These are phyloP conservation scores for Yamadazyma sp. DNA, from an alignment of 1,139 yeast species.

Conservation along the genomic window DNA sequence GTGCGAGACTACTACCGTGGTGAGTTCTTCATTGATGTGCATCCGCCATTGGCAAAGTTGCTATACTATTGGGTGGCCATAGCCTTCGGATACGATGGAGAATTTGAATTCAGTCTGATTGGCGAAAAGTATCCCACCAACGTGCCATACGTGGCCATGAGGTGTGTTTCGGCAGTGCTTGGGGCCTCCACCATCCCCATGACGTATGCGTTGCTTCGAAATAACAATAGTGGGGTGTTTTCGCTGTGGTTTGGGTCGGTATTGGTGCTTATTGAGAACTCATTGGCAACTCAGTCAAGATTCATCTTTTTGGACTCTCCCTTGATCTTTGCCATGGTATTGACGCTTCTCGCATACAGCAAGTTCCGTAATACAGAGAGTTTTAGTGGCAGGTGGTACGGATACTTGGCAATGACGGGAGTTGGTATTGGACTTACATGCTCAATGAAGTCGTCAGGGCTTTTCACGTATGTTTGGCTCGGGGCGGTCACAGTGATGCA, in stretches of 20 bases:
- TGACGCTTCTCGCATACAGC: slow-evolving; percentile 46
- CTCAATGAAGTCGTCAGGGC: slow-evolving; percentile 56
- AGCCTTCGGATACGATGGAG: slow-evolving; percentile 46
- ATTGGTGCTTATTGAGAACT: slow-evolving; percentile 52
- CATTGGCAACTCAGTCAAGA: slow-evolving; percentile 52
- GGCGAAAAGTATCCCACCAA: slow-evolving; percentile 32
- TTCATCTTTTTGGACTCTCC: slow-evolving; percentile 53
- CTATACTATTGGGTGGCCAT: slow-evolving; percentile 45
- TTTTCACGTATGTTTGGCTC: slow-evolving; percentile 54
- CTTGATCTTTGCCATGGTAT: slow-evolving; percentile 44
- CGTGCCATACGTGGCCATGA: slow-evolving; percentile 37
- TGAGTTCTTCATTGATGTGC: slow-evolving; percentile 57
- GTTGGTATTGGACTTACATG: slow-evolving; percentile 52
- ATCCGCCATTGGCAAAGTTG: slow-evolving; percentile 62
- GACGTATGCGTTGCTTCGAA: slow-evolving; percentile 50
- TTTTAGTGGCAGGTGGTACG: slow-evolving; percentile 47
- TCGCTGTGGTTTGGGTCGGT: slow-evolving; percentile 47
- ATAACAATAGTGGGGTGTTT: slow-evolving; percentile 40
- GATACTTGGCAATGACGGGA: slow-evolving; percentile 42
- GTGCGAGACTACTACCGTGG: slow-evolving; percentile 54
- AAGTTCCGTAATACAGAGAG: slow-evolving; percentile 34
- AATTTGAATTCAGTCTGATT: slow-evolving; percentile 29
- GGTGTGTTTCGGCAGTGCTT: slow-evolving; percentile 32
- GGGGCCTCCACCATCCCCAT: slow-evolving; percentile 48
- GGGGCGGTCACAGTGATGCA: slow-evolving; percentile 38